Conservation (phyloP, 495 filamentous ascomycete genomes). For the Penicillium odoratum region DNA sequence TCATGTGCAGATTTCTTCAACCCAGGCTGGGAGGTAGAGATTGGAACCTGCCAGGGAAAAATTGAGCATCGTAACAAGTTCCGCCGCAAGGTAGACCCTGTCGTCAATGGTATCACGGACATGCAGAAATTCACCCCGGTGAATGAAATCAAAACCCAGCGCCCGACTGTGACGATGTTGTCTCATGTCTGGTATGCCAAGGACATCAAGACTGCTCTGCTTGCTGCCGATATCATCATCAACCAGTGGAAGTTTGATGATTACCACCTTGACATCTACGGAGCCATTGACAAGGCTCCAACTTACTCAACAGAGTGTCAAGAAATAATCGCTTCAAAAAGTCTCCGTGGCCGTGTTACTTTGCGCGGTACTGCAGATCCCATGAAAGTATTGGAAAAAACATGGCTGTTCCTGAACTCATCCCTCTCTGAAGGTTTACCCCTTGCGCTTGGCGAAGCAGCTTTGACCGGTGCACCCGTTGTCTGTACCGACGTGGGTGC, state of each 20-base stretch:
- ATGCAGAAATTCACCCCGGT: constrained; percentile 64
- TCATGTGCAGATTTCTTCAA: constrained; percentile 70
- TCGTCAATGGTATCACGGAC: constrained; percentile 67
- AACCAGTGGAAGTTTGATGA: constrained; percentile 67
- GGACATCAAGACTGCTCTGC: constrained; percentile 63
- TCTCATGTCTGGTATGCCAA: constrained; percentile 67
- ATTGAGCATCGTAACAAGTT: constrained; percentile 61
- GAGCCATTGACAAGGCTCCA: constrained; percentile 59
- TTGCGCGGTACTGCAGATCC: constrained; percentile 59
- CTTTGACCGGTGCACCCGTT: constrained; percentile 62
- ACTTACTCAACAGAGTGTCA: constrained; percentile 61
- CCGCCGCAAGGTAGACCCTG: constrained; percentile 63
- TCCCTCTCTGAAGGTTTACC: constrained; percentile 67
- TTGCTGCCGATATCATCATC: constrained; percentile 65
- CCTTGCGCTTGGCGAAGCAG: constrained; percentile 64
- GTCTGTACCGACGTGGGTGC: constrained; percentile 67
- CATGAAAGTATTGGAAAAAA: constrained; percentile 57
- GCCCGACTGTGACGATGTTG: constrained; percentile 64
- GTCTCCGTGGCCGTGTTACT: constrained; percentile 52
- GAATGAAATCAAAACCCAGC: constrained; percentile 54
- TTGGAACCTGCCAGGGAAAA: constrained; percentile 58
- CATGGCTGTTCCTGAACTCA: constrained; percentile 68
- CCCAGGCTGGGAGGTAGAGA: constrained; percentile 66
- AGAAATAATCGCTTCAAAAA: constrained; percentile 62
- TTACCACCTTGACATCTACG: constrained; percentile 63